These are phyloP conservation scores for Macrolepiota dolichaula DNA, from an alignment of 768 basidiomycete species.

Conservation along the genomic window DNA sequence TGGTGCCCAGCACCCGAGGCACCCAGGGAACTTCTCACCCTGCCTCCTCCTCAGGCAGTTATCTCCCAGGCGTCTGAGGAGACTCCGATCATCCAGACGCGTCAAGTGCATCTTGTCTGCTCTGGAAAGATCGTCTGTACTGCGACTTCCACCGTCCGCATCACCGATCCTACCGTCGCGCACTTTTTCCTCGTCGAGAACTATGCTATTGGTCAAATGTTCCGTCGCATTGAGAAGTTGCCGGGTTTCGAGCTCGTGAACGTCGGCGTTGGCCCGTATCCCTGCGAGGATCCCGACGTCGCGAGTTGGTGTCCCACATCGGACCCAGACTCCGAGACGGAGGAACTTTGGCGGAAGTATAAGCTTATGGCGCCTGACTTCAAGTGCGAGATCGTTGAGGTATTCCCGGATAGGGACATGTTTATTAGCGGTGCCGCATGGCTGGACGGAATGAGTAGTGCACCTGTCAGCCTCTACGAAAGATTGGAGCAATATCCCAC, in stretches of 20 bases:
- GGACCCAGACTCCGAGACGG: not conserved
- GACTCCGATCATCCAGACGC: constrained; percentile 56
- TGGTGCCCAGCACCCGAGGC: constrained; percentile 23
- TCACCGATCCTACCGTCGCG: constrained; percentile 53
- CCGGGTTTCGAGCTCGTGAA: constrained; percentile 57
- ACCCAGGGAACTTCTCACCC: constrained; percentile 25
- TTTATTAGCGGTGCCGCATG: constrained; percentile 54
- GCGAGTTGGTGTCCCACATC: not conserved
- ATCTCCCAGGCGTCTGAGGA: constrained; percentile 41
- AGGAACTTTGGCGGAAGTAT: constrained; percentile 53
- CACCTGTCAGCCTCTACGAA: not conserved
- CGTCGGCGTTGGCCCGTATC: constrained; percentile 43
- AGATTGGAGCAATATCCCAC: not conserved
- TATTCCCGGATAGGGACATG: constrained; percentile 68
- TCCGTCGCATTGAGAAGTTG: constrained; percentile 46
- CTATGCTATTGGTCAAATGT: constrained; percentile 68
- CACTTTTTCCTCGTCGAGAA: constrained; percentile 64
- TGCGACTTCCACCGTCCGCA: constrained; percentile 63
- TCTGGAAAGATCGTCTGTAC: constrained; percentile 51
- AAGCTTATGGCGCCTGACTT: constrained; percentile 53
- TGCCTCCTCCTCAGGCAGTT: constrained; percentile 28
- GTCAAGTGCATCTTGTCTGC: constrained; percentile 65
- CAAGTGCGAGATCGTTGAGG: constrained; percentile 64
- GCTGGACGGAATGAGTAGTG: constrained; percentile 31
- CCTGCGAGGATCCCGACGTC: not conserved